Evolutionary conservation across 2,329 filamentous ascomycete genomes (phyloP).

Genomic region (Sclerotinia borealis): DNA sequence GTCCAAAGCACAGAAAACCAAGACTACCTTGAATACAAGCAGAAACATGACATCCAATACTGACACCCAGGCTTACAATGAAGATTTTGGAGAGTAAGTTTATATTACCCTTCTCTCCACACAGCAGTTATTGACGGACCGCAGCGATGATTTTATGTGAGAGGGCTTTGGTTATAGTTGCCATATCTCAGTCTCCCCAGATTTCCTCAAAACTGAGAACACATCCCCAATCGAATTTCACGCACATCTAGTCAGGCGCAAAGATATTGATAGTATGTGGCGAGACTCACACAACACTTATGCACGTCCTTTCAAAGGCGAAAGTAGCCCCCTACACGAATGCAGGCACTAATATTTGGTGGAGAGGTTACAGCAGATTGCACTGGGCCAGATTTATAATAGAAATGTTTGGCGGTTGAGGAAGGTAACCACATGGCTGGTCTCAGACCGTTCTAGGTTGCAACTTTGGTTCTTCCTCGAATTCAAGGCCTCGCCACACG

Average conservation of each 20-base stretch:
- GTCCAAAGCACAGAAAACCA: slow-evolving; percentile 92
- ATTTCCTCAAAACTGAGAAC: not conserved
- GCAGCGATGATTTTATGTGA: slow-evolving; percentile 70
- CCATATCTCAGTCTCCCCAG: not conserved
- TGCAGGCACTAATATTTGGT: not conserved
- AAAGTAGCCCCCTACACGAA: not conserved
- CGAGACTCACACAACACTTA: not conserved
- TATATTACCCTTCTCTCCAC: not conserved
- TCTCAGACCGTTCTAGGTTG: not conserved
- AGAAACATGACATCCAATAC: slow-evolving; percentile 49
- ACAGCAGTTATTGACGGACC: slow-evolving; percentile 19
- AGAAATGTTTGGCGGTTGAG: not conserved
- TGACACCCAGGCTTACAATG: slow-evolving; percentile 75
- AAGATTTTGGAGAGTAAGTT: slow-evolving; percentile 81
- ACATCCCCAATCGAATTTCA: not conserved
- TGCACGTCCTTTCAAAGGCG: not conserved
- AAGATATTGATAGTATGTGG: not conserved
- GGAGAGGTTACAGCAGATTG: not conserved
- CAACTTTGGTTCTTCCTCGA: not conserved
- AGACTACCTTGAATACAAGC: slow-evolving; percentile 70
- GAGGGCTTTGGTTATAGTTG: slow-evolving; percentile 22
- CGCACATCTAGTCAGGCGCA: not conserved
- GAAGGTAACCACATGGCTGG: not conserved
- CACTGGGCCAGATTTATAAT: not conserved
- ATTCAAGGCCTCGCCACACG: not conserved